Evolutionary conservation across 2,329 filamentous ascomycete species (phyloP), one percentile per base, ranked within the genome.

Genomic region (Coleophoma eucalyptorum): DNA sequence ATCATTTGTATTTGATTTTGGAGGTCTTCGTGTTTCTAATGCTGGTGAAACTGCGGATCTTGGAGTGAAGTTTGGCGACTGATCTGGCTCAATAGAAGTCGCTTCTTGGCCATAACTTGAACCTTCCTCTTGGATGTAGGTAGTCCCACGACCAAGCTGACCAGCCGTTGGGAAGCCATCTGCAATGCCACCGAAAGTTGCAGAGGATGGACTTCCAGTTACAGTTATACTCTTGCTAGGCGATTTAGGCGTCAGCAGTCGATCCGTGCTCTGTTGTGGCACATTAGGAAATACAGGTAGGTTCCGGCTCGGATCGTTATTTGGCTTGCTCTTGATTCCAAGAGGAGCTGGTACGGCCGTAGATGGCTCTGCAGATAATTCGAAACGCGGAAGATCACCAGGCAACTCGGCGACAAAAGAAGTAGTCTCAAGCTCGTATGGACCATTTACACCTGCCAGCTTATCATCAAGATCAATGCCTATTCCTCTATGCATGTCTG

Each of bases 401-500:
- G 26, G 26, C 26, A 26, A 26, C 26, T 26, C 26, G 26, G 26
- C 26, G 26, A 26, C 10, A 26, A 7, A 8, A 26, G 26, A 26
- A 26, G 10, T 6, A 8, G 26, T 26, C 5, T 26, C 26, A 5
- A 26, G 26, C 26, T 26, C 26, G 26, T 26, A 26, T 8, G 26
- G 15, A 19, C 15, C 21, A 18, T 21, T 42, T 42, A 20, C 40
- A 8, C 2, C 16, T 13, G 40, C 55, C 4, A 55, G 42, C 42
- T 55, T 55, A 40, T 46, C 53, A 10, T 53, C 26, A 4, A 57
- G 15, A 40, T 57, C 55, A 18, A 57, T 55, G n/a, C 53, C 46
- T 21, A 54, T 53, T 7, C 55, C 49, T 33, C 55, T 55, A 48
- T 54, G 55, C 35, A 51, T 57, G 18, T 51, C 48, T 21, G 56